Conservation (phyloP, 2,329 filamentous ascomycete species). For the Raffaelea deltoideospora region DNA sequence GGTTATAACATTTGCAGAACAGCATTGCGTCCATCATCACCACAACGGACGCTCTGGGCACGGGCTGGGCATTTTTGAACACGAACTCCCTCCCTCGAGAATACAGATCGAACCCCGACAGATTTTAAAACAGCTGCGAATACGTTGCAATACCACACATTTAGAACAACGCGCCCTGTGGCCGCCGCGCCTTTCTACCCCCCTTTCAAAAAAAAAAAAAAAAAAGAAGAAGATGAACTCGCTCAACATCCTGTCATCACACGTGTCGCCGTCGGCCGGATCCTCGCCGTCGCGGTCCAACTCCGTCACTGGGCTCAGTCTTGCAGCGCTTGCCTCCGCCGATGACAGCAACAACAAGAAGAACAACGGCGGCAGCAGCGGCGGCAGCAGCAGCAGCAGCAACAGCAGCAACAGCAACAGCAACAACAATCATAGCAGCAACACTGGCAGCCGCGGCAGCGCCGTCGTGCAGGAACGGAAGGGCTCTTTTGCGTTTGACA, state of each 20-base stretch:
- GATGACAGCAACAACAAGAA: too few species aligned
- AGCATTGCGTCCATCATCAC: too few species aligned
- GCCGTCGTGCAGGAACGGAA: not conserved
- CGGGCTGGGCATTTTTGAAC: too few species aligned
- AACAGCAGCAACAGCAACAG: constrained; percentile 18
- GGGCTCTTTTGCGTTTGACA: not conserved
- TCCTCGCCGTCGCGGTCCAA: constrained; percentile 43
- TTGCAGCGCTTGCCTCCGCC: constrained; percentile 28
- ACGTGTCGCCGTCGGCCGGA: constrained; percentile 51
- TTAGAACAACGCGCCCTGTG: too few species aligned
- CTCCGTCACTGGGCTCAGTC: constrained; percentile 38
- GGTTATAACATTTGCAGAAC: too few species aligned
- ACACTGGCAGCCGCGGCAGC: constrained; percentile 17
- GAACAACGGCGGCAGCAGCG: constrained; percentile 19
- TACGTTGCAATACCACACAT: too few species aligned
- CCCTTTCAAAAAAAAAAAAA: too few species aligned
- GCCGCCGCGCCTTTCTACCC: too few species aligned
- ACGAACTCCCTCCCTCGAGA: too few species aligned
- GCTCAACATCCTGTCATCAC: constrained; percentile 80
- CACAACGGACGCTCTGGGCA: too few species aligned
- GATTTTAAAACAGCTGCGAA: too few species aligned
- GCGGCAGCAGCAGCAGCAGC: constrained; percentile 16
- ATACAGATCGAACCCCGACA: too few species aligned
- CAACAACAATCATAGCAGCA: constrained; percentile 13
- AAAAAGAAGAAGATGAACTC: constrained; percentile 77